phyloP scores from a whole-genome alignment of 1,139 yeast species.

The Sugiyamaella castrensis region DNA sequence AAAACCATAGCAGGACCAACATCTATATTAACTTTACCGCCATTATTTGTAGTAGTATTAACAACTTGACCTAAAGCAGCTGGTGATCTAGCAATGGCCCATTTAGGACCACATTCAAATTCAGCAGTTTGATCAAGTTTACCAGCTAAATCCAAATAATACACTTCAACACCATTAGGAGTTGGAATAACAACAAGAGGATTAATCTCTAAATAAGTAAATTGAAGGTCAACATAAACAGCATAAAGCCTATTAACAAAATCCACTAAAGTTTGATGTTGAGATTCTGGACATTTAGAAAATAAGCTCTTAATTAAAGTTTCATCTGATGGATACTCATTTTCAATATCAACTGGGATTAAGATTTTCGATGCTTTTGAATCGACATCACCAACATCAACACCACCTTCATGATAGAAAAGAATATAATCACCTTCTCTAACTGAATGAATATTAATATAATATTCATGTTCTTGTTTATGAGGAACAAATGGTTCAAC shows the following conservation, averaged over 20 bases:
- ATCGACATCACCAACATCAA: constrained; percentile 49
- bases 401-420: constrained; percentile 50
- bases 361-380: constrained; percentile 45
- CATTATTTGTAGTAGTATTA: constrained; percentile 24
- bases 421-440: constrained; percentile 49
- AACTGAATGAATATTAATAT: constrained; percentile 47
- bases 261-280: constrained; percentile 43
- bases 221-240: constrained; percentile 47
- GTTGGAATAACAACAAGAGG: constrained; percentile 46
- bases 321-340: constrained; percentile 42
- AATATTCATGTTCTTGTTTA: constrained; percentile 46
- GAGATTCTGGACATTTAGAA: constrained; percentile 41
- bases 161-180: constrained; percentile 42
- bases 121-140: constrained; percentile 50
- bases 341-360: constrained; percentile 44
- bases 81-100: constrained; percentile 48
- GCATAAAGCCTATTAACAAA: constrained; percentile 47
- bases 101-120: constrained; percentile 49
- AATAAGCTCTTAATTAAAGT: constrained; percentile 37
- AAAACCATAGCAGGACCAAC: constrained; percentile 49
- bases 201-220: constrained; percentile 48
- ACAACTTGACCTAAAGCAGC: constrained; percentile 40
- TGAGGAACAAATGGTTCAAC: constrained; percentile 50
- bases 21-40: constrained; percentile 37
- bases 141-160: constrained; percentile 47